Conservation (phyloP, 2,329 filamentous ascomycete genomes). For the Aspergillus aculeatus region DNA sequence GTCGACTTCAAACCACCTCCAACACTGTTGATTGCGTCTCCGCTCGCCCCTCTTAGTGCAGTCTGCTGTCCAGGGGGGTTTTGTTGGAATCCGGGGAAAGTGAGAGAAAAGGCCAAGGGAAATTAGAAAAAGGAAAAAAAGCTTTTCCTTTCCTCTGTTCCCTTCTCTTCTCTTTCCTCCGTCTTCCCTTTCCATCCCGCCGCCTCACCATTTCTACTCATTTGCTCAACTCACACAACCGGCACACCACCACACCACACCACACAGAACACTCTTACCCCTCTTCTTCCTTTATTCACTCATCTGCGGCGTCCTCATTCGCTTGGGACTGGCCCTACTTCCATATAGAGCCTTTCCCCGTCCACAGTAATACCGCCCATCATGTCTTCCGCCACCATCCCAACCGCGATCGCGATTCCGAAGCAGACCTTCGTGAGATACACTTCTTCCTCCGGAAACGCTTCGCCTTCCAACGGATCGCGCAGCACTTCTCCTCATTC, state of each 20-base stretch:
- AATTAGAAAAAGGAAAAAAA: constrained; percentile 15
- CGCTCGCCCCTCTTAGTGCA: constrained; percentile 22
- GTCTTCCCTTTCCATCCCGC: constrained; percentile 13
- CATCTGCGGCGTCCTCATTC: constrained; percentile 16
- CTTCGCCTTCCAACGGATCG: constrained; percentile 22
- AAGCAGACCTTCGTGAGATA: constrained; percentile 28
- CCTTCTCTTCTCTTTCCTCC: constrained; percentile 13
- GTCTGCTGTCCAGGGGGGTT: constrained; percentile 18
- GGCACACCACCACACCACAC: neutral
- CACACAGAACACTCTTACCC: neutral
- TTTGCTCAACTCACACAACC: neutral
- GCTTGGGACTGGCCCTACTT: constrained; percentile 14
- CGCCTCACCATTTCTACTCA: neutral
- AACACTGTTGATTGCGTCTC: constrained; percentile 12
- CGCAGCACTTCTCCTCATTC: constrained; percentile 33
- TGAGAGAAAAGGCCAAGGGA: neutral
- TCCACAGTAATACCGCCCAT: constrained; percentile 15
- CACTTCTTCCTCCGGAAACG: constrained; percentile 23
- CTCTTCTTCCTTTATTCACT: constrained; percentile 11
- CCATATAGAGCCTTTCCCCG: constrained; percentile 20
- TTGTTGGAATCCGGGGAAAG: constrained; percentile 34
- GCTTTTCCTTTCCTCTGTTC: constrained; percentile 18
- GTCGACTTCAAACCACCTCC: constrained; percentile 3
- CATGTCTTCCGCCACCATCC: constrained; percentile 29
- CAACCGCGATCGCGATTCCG: constrained; percentile 21